Evolutionary conservation across 768 basidiomycete genomes (phyloP).

Genomic region (Sporobolomyces pararoseus): DNA sequence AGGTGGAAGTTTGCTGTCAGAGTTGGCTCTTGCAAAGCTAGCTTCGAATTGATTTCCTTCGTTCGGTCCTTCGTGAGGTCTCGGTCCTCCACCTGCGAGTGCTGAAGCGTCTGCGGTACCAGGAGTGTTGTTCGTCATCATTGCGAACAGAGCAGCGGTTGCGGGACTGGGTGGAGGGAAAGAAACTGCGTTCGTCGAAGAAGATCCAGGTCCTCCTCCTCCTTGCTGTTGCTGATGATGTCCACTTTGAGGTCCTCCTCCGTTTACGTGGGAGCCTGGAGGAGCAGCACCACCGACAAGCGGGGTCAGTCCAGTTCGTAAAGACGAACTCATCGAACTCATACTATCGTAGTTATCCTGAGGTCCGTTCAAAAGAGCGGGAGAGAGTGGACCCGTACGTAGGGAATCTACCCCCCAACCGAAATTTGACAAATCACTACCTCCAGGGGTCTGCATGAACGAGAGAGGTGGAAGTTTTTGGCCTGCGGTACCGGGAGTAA

Average conservation of each 20-base stretch:
- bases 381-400: slow-evolving; percentile 86
- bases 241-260: slow-evolving; percentile 23
- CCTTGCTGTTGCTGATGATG: slow-evolving; percentile 14
- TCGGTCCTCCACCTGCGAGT: slow-evolving; percentile 28
- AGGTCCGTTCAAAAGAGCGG: slow-evolving; percentile 94
- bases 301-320: slow-evolving; percentile 78
- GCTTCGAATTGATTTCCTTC: slow-evolving; percentile 42
- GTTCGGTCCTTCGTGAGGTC: slow-evolving; percentile 42
- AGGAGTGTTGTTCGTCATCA: slow-evolving; percentile 65
- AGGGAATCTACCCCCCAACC: slow-evolving; percentile 69
- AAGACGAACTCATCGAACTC: slow-evolving; percentile 56
- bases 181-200: slow-evolving; percentile 46
- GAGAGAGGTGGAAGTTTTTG: slow-evolving; percentile 75
- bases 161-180: slow-evolving; percentile 82
- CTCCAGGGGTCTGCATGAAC: slow-evolving; percentile 61
- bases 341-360: slow-evolving; percentile 58
- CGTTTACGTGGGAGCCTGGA: slow-evolving; percentile 65
- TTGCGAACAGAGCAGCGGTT: slow-evolving; percentile 85
- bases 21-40: slow-evolving; percentile 38
- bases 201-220: slow-evolving; percentile 42
- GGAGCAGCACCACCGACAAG: slow-evolving; percentile 39
- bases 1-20: slow-evolving; percentile 29
- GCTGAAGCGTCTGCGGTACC: slow-evolving; percentile 32
- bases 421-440: slow-evolving; percentile 55
- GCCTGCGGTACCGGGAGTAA: slow-evolving; percentile 19